Conservation (phyloP, 2,329 filamentous ascomycete species). For the Leptographium flavum region DNA sequence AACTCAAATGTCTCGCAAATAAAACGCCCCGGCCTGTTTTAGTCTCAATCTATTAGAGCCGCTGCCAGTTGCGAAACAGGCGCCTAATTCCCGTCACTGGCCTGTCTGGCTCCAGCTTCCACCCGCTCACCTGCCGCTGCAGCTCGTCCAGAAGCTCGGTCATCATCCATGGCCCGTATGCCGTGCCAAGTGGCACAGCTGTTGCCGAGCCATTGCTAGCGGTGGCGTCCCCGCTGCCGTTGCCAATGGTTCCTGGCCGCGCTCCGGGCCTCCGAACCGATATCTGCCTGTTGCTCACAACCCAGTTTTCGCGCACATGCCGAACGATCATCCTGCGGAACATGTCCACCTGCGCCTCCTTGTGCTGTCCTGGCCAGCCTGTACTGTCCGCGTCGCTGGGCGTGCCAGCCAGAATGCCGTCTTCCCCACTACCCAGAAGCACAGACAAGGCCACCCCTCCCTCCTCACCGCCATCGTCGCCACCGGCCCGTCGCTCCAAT, state of each 20-base stretch:
- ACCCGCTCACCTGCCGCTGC: constrained; percentile 13
- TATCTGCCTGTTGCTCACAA: constrained; percentile 11
- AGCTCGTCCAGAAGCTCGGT: constrained; percentile 18
- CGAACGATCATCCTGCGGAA: constrained; percentile 28
- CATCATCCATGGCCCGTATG: constrained; percentile 17
- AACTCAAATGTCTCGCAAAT: too few species aligned
- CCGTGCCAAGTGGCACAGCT: constrained; percentile 9
- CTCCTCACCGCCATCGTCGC: neutral
- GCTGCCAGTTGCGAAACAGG: neutral
- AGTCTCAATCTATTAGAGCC: neutral
- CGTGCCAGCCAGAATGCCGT: too few species aligned
- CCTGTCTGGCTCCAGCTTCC: neutral
- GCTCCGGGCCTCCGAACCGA: constrained; percentile 8
- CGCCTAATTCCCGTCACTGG: neutral
- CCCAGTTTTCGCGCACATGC: constrained; percentile 32
- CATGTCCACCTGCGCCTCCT: constrained; percentile 18
- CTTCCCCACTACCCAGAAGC: neutral
- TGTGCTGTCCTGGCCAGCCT: neutral
- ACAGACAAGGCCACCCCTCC: too few species aligned
- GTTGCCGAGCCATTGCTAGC: neutral
- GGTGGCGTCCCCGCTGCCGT: neutral
- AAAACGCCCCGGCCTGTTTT: too few species aligned
- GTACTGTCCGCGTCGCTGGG: neutral
- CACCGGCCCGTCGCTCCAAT: neutral
- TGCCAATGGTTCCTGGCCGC: neutral